phyloP scores from a whole-genome alignment of 2,329 filamentous ascomycete species.

The Colletotrichum filicis region DNA sequence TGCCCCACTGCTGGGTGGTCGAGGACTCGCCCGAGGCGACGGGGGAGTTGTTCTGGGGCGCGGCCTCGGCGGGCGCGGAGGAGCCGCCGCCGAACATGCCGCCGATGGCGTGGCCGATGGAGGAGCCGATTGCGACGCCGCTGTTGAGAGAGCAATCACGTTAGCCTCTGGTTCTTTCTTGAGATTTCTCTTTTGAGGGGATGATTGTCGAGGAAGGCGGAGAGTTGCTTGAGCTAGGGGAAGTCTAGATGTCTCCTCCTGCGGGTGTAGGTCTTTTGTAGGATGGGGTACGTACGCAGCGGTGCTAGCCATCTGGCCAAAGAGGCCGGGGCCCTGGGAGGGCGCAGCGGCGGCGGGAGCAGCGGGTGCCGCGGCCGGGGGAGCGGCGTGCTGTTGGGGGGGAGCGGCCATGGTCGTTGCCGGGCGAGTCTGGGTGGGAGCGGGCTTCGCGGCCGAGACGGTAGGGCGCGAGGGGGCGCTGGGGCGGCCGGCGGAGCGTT shows the following conservation, averaged over 20 bases:
- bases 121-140: conserved; percentile 95
- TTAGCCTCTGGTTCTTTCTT: neutral
- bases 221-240: neutral
- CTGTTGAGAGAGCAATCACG: conserved; percentile 56
- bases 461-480: conserved; percentile 72
- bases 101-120: conserved; percentile 93
- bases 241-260: neutral
- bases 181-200: conserved; percentile 5
- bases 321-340: conserved; percentile 82
- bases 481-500: conserved; percentile 72
- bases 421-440: conserved; percentile 73
- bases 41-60: conserved; percentile 52
- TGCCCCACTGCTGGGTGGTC: conserved; percentile 54
- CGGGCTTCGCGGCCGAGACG: conserved; percentile 66
- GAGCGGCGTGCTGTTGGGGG: conserved; percentile 51
- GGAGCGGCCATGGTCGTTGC: conserved; percentile 73
- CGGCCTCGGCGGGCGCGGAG: conserved; percentile 56
- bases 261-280: neutral
- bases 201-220: neutral
- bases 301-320: conserved; percentile 97
- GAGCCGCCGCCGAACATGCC: conserved; percentile 84
- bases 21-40: conserved; percentile 62
- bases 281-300: conserved; percentile 80
- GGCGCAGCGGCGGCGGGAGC: conserved; percentile 60
- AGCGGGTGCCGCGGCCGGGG: conserved; percentile 50